Base-by-base conservation (phyloP, 495 filamentous ascomycete genomes). In the Choiromyces venosus region DNA sequence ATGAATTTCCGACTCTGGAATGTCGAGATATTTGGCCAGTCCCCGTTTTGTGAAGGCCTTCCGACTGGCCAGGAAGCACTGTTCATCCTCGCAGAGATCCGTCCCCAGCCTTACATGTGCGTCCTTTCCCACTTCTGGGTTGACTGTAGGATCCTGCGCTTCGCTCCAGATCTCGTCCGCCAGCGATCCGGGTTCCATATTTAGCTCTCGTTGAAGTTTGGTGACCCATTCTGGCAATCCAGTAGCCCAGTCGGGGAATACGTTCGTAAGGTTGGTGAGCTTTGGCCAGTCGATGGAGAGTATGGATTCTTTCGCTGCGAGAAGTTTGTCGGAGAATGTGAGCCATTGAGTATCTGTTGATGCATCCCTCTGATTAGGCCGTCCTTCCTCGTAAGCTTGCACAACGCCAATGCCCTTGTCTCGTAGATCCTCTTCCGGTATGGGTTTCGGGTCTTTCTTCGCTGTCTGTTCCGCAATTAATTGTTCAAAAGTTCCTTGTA, bases 161-260 rank as follows among this genome's bases (percentile, higher is more conserved):
- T 99, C 95, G 73, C 86, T 85, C 95, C 95, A 98, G 64, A 99
- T 95, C 66, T 97, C 92, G 71, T 93, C 90, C 40, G 95, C 92
- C 21, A 99, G 85, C 4, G 93, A 95, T 6, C 92, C 94, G 4
- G 92, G 91, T 0, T 89, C 87, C 87, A 94, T 89, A 33, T 91
- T 93, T 18, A 97, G 86, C 84, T 99, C 94, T 35, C 88, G 86
- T 76, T 97, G 93, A 2, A 99, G 87, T 82, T 97, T 97, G 68
- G 88, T 87, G 19, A 94, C 84, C 71, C 91, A 93, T 37, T 84
- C 91, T 5, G 94, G 94, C 9, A 99, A 83, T 25, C 87, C 81
- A 66, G 87, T 88, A 29, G 89, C 88, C 95, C 95, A 99, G 7
- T 91, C 89, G 2, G 94, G 94, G 35, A 93, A 77, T 39, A 97